Evolutionary conservation across 441 rosid species (phyloP).

Genomic region (Jatropha multifida): DNA sequence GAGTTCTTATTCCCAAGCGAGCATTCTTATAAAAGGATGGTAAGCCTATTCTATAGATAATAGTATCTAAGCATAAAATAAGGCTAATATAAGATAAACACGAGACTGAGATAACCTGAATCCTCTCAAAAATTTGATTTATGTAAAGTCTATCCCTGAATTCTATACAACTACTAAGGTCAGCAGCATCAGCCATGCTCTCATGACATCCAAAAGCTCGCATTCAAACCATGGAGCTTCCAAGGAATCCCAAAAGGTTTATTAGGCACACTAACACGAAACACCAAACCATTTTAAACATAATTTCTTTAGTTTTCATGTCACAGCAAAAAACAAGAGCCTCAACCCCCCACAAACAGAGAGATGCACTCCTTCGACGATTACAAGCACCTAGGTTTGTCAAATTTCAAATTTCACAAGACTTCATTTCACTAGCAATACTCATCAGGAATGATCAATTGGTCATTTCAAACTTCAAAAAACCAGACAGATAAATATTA

Average conservation of each 20-base stretch:
- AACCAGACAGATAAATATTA: not conserved
- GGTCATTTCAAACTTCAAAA: slow-evolving; percentile 8
- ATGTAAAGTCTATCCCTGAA: not conserved
- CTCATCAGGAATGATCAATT: not conserved
- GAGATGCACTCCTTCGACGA: not conserved
- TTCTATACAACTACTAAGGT: not conserved
- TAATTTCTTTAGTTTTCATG: too few species aligned
- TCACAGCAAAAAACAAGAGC: not conserved
- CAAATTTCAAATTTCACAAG: not conserved
- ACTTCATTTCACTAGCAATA: not conserved
- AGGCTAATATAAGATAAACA: not conserved
- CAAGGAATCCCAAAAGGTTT: not conserved
- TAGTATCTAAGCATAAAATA: not conserved
- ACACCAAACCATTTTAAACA: not conserved
- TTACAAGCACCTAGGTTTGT: not conserved
- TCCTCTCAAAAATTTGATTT: not conserved
- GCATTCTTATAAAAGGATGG: not conserved
- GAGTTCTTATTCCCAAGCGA: not conserved
- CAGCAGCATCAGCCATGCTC: not conserved
- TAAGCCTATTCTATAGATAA: not conserved
- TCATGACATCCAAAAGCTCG: not conserved
- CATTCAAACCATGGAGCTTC: not conserved
- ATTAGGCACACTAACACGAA: not conserved
- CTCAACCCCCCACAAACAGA: not conserved
- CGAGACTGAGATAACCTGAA: not conserved